Percentiles rank a stretch among this genome's conserved stretches.
Conservation (phyloP, 768 basidiomycete genomes). For the Xerocomellus dryophilus region DNA sequence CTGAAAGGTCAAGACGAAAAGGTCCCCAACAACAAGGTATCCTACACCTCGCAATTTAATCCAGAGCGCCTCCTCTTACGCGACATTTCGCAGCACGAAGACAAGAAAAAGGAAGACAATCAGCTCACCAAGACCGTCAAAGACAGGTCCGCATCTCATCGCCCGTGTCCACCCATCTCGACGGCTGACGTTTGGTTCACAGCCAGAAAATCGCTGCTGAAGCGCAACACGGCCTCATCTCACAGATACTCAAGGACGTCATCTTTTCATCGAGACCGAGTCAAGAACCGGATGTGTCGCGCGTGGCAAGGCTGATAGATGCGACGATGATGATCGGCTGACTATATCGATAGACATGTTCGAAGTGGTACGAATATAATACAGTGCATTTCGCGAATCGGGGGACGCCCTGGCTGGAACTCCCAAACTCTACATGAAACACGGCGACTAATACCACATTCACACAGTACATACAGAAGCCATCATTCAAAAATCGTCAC, state of each 20-base stretch:
- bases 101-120: constrained; percentile 86
- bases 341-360: constrained; percentile 7
- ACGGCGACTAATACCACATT: not conserved
- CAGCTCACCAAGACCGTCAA: constrained; percentile 85
- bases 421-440: too few relatives aligned
- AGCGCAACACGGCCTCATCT: constrained; percentile 89
- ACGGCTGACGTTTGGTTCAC: constrained; percentile 1
- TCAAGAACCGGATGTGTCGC: constrained; percentile 22
- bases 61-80: not conserved
- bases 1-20: constrained; percentile 52
- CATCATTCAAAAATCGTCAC: not conserved
- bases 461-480: not conserved
- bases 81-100: constrained; percentile 39
- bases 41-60: not conserved
- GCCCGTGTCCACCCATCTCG: not conserved
- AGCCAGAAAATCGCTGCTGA: constrained; percentile 89
- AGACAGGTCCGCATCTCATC: constrained; percentile 61
- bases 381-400: too few relatives aligned
- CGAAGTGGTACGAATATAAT: not conserved
- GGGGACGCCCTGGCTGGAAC: too few relatives aligned
- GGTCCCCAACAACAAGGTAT: constrained; percentile 40
- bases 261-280: constrained; percentile 66
- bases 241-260: constrained; percentile 90
- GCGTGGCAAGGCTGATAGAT: constrained; percentile 34
- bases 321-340: constrained; percentile 34